phyloP scores from a whole-genome alignment of 2,329 filamentous ascomycete genomes.

The Sclerotinia nivalis region DNA sequence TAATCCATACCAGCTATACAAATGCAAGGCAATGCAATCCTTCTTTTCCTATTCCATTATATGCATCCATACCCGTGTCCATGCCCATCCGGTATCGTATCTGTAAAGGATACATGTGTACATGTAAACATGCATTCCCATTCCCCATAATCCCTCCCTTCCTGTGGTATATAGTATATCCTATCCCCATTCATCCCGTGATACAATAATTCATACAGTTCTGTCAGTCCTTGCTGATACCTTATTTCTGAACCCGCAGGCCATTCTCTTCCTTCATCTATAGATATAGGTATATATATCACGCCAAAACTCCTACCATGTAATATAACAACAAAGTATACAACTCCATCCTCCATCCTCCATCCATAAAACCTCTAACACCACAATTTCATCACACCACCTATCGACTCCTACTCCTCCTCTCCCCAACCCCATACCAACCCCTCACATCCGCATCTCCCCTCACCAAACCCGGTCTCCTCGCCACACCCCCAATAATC shows the following conservation, averaged over 20 bases:
- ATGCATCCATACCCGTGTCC: neutral
- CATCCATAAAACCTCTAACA: too few species aligned
- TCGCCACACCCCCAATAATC: neutral
- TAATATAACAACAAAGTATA: neutral
- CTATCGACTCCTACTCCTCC: conserved; percentile 9
- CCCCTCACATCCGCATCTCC: neutral
- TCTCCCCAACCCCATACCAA: conserved; percentile 1
- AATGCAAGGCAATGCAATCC: neutral
- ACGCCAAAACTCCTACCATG: neutral
- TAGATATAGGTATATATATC: too few species aligned
- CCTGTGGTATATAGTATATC: neutral
- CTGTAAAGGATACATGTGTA: neutral
- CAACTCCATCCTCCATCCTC: neutral
- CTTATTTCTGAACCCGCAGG: too few species aligned
- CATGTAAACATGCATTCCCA: neutral
- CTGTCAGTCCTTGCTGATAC: too few species aligned
- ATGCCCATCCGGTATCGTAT: neutral
- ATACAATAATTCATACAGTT: too few species aligned
- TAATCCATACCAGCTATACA: neutral
- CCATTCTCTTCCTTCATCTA: too few species aligned
- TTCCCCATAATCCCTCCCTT: neutral
- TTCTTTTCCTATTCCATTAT: neutral
- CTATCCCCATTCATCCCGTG: neutral
- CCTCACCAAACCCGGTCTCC: neutral
- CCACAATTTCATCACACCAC: too few species aligned